Evolutionary conservation across 306 rosid species (phyloP).

Genomic region (Trichosanthes truncata): DNA sequence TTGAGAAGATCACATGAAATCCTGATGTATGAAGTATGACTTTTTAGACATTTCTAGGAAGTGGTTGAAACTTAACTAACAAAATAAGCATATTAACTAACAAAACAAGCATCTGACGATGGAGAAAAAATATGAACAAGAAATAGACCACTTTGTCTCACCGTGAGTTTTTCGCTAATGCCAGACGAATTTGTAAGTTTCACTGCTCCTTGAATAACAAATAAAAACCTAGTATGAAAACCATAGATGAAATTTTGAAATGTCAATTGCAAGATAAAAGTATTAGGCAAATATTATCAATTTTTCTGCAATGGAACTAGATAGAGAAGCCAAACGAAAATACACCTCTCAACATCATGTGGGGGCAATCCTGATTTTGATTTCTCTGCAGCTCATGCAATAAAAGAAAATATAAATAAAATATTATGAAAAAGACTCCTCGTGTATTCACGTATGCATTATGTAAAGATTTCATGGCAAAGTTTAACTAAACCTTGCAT

Average conservation of each 20-base stretch:
- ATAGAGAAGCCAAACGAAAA: not conserved
- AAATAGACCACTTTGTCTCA: slow-evolving; percentile 20
- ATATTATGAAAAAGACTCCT: not conserved
- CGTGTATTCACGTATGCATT: not conserved
- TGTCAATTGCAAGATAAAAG: slow-evolving; percentile 8
- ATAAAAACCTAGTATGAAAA: slow-evolving; percentile 51
- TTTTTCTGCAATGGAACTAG: not conserved
- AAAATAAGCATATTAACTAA: not conserved
- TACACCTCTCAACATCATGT: slow-evolving; percentile 64
- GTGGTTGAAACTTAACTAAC: not conserved
- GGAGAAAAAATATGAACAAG: not conserved
- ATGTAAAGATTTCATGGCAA: not conserved
- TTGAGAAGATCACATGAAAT: not conserved
- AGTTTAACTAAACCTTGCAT: slow-evolving; percentile 56
- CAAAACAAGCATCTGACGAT: not conserved
- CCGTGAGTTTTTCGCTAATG: slow-evolving; percentile 36
- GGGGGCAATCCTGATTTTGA: slow-evolving; percentile 56
- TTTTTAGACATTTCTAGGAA: not conserved
- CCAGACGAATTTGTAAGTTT: slow-evolving; percentile 35
- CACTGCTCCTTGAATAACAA: slow-evolving; percentile 75
- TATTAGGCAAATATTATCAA: not conserved
- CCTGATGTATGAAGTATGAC: not conserved
- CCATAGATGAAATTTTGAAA: slow-evolving; percentile 17
- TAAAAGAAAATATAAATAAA: slow-evolving; percentile 22
- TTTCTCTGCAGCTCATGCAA: slow-evolving; percentile 36